Evolutionary conservation across 768 basidiomycete species (phyloP), one percentile per base, ranked within the genome.

Genomic region (Russula dissimulans): DNA sequence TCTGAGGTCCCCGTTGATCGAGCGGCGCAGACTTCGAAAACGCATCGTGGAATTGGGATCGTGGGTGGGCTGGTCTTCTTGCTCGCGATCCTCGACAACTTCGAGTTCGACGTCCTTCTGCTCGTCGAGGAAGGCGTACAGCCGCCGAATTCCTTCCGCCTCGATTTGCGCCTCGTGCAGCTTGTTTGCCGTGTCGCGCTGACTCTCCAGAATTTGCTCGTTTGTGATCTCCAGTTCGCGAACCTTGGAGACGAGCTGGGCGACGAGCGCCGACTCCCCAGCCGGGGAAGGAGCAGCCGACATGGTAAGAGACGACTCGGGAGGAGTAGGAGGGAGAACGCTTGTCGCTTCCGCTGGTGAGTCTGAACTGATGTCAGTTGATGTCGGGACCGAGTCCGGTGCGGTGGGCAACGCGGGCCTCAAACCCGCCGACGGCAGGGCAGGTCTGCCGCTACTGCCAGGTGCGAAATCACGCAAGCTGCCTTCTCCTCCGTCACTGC

Each of bases 161-260:
- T 91, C 87, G 59, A 80, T 78, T 65, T 89, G 86, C 10, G 88
- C 86, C 4, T 79, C 79, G n/a, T 79, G 79, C 31, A 91, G 74
- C 60, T 84, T 82, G 42, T 74, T 74, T 5, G 78, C 72, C 0
- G 89, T 89, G 65, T 81, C 78, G 1, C 70, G 71, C 68, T 91
- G 89, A 62, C 87, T 82, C 57, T 78, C 74, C 22, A 81, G 74
- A 44, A 92, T 89, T 57, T 81, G 79, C 7, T 73, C 63, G 65
- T 92, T 92, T 3, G 87, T 81, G 42, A 83, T 79, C 67, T 92
- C 88, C 1, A 92, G 77, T 69, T 92, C 89, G 49, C 79, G 76
- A 53, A 92, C 87, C 73, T 92, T 92, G 15, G 74, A 68, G 45
- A 91, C 72, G 7, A 92, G 79, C 68, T 89, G 85, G 10, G 82